Evolutionary conservation across 805 yeast genomes (phyloP).

Genomic region (Jamesozyma rosinii): DNA sequence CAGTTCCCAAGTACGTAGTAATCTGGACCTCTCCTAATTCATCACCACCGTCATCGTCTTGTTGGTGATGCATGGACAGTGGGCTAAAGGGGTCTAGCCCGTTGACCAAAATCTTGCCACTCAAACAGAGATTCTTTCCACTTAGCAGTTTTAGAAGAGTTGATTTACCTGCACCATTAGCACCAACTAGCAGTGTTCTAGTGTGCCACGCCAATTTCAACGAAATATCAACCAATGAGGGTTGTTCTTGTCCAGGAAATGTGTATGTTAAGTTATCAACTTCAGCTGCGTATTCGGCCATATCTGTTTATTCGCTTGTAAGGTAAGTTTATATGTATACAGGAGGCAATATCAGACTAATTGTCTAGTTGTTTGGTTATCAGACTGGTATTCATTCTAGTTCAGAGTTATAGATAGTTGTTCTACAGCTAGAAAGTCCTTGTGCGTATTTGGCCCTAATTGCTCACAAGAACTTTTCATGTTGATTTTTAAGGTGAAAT

Average conservation of each 20-base stretch:
- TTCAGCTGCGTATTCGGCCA: slow-evolving; percentile 38
- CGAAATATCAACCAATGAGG: slow-evolving; percentile 60
- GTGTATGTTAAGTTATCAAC: slow-evolving; percentile 59
- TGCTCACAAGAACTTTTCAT: too few relatives aligned
- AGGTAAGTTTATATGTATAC: too few relatives aligned
- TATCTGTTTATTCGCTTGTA: too few relatives aligned
- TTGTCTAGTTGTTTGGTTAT: too few relatives aligned
- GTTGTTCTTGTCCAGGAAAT: slow-evolving; percentile 47
- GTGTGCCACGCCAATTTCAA: slow-evolving; percentile 60
- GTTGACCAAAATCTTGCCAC: slow-evolving; percentile 62
- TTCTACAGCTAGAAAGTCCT: too few relatives aligned
- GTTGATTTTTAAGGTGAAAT: too few relatives aligned
- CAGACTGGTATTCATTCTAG: too few relatives aligned
- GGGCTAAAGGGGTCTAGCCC: slow-evolving; percentile 85
- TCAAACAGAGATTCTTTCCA: slow-evolving; percentile 77
- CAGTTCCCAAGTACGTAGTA: slow-evolving; percentile 86
- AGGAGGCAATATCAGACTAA: too few relatives aligned
- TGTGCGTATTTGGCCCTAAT: too few relatives aligned
- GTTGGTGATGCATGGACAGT: slow-evolving; percentile 24
- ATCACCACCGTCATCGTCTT: slow-evolving; percentile 28
- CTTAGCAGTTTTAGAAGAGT: slow-evolving; percentile 77
- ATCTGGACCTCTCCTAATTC: slow-evolving; percentile 36
- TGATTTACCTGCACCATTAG: slow-evolving; percentile 96
- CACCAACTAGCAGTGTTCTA: slow-evolving; percentile 75
- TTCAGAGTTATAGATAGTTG: too few relatives aligned